Evolutionary conservation across 257 asterid species (phyloP).

Genomic region (Fraxinus americana): DNA sequence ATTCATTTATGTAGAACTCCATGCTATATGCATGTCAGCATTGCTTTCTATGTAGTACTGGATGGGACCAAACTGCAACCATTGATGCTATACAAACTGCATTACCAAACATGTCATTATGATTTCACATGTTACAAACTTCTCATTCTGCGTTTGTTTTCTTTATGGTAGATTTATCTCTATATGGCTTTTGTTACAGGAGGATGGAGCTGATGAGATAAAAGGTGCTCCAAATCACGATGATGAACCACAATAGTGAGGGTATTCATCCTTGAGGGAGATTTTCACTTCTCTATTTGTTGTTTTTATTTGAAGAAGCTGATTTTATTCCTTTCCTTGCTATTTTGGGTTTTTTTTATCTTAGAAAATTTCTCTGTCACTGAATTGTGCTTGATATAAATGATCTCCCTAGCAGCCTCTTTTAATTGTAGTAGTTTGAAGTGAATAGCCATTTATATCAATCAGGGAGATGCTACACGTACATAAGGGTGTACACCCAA

Average conservation of each 20-base stretch:
- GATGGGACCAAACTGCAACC: neutral
- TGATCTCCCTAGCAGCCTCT: constrained; percentile 18
- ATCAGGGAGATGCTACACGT: too few species aligned
- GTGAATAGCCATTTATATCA: too few species aligned
- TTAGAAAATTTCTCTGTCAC: constrained; percentile 24
- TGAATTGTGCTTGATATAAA: constrained; percentile 15
- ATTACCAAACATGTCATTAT: constrained; percentile 2
- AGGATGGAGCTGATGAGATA: constrained; percentile 55
- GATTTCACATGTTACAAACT: neutral
- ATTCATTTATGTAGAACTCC: constrained; percentile 3
- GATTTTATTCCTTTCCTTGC: constrained; percentile 27
- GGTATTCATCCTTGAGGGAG: constrained; percentile 17
- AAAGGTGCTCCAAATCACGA: constrained; percentile 51
- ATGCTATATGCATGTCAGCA: neutral
- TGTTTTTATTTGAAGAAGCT: constrained; percentile 28
- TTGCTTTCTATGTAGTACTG: neutral
- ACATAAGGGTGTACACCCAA: too few species aligned
- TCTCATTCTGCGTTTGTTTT: neutral
- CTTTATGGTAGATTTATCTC: neutral
- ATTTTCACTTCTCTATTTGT: constrained; percentile 14
- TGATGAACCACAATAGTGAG: constrained; percentile 46
- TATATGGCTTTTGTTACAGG: constrained; percentile 30
- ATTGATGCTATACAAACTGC: neutral
- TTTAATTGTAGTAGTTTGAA: too few species aligned
- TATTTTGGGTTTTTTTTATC: constrained; percentile 19